phyloP scores from a whole-genome alignment of 2,329 filamentous ascomycete species.

The Fusarium albosuccineum region DNA sequence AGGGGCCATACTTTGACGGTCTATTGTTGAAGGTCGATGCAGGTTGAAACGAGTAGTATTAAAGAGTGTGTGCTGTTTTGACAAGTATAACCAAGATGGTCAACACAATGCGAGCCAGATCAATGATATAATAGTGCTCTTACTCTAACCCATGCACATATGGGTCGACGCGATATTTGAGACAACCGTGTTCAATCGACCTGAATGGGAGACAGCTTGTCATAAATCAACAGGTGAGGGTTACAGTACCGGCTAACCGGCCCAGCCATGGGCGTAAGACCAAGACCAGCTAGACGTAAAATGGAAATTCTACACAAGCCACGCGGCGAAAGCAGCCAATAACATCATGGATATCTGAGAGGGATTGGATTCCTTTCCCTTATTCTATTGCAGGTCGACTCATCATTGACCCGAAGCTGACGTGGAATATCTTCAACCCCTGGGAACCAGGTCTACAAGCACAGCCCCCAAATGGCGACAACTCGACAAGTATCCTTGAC shows the following conservation, averaged over 20 bases:
- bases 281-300: background rate
- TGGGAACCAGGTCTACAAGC: no score
- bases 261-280: background rate
- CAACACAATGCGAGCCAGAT: no score
- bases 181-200: background rate
- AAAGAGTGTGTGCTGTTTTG: background rate
- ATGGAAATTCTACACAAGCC: background rate
- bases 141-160: no score
- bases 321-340: background rate
- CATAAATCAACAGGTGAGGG: background rate
- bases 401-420: constrained; percentile 1
- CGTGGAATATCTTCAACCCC: background rate
- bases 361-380: background rate
- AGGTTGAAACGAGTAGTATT: background rate
- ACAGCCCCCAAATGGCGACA: no score
- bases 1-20: constrained; percentile 7
- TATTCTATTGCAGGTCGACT: background rate
- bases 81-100: no score
- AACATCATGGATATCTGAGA: background rate
- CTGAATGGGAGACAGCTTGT: background rate
- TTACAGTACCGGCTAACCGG: constrained; percentile 4
- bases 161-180: background rate
- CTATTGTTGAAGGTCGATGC: background rate
- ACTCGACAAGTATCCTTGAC: no score
- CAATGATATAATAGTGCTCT: no score